Evolutionary conservation across 805 yeast genomes (phyloP).

Genomic region (Naumovozyma dairenensis): DNA sequence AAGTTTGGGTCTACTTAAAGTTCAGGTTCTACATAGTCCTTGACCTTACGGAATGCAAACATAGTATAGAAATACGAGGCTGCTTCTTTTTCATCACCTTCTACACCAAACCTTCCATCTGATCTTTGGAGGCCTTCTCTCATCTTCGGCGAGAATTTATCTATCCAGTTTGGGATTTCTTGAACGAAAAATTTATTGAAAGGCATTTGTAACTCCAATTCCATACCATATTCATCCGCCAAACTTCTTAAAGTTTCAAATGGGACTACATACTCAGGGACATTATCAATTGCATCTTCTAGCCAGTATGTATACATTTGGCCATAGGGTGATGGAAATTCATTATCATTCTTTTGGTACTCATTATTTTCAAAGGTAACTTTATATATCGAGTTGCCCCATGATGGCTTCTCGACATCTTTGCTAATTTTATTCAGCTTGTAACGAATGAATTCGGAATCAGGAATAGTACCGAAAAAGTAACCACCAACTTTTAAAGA

Average conservation of each 20-base stretch:
- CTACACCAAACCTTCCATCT: slow-evolving; percentile 79
- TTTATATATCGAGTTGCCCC: slow-evolving; percentile 80
- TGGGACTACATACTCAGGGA: slow-evolving; percentile 94
- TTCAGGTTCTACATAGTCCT: slow-evolving; percentile 17
- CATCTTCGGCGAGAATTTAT: slow-evolving; percentile 48
- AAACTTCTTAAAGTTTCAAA: slow-evolving; percentile 76
- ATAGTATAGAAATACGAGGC: slow-evolving; percentile 78
- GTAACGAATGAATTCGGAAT: slow-evolving; percentile 70
- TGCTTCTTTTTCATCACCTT: slow-evolving; percentile 82
- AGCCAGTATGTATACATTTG: slow-evolving; percentile 72
- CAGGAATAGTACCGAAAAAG: slow-evolving; percentile 91
- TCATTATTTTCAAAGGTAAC: slow-evolving; percentile 74
- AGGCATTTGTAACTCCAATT: slow-evolving; percentile 59
- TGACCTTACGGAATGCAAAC: slow-evolving; percentile 66
- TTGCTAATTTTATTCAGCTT: slow-evolving; percentile 44
- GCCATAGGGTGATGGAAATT: slow-evolving; percentile 69
- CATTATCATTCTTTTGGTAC: slow-evolving; percentile 53
- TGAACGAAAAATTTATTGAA: slow-evolving; percentile 75
- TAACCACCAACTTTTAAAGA: slow-evolving; percentile 74
- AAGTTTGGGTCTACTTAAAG: too few species aligned
- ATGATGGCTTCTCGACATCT: slow-evolving; percentile 44
- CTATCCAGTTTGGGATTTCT: slow-evolving; percentile 61
- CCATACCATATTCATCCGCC: slow-evolving; percentile 75
- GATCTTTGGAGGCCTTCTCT: slow-evolving; percentile 60
- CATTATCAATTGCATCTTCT: slow-evolving; percentile 90